A percentile compares a stretch with the other conserved stretches of the same genome.
Conservation (phyloP, 371 early-diverging fungal species). For the Zychaea mexicana region DNA sequence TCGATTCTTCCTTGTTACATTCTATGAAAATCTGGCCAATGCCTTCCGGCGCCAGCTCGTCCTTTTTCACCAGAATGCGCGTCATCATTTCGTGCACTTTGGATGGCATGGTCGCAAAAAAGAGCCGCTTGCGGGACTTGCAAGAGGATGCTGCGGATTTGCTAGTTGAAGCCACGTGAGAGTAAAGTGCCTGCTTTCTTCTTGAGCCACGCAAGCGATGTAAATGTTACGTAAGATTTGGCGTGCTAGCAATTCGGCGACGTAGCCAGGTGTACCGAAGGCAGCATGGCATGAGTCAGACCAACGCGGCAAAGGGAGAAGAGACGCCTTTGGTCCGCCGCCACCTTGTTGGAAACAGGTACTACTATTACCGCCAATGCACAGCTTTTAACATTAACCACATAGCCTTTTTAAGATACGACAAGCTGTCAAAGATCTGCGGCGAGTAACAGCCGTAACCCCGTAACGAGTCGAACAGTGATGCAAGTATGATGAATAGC, state of each 20-base stretch:
- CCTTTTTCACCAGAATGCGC: conserved; percentile 93
- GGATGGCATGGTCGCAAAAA: conserved; percentile 91
- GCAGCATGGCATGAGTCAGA: conserved; percentile 70
- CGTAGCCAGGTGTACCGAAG: conserved; percentile 94
- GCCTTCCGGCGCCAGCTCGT: conserved; percentile 93
- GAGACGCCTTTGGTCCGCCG: too few species aligned
- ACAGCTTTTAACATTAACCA: too few species aligned
- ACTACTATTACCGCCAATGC: conserved; percentile 67
- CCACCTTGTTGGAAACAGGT: conserved; percentile 57
- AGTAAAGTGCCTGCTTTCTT: conserved; percentile 98
- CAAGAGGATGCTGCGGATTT: conserved; percentile 91
- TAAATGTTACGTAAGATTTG: conserved; percentile 71
- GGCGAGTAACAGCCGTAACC: too few species aligned
- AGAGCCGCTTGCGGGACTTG: conserved; percentile 90
- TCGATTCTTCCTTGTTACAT: conserved; percentile 90
- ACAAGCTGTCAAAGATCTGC: too few species aligned
- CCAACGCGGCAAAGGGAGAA: neutral
- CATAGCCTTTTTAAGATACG: too few species aligned
- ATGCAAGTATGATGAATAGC: too few species aligned
- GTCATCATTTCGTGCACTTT: conserved; percentile 90
- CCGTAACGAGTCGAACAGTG: too few species aligned
- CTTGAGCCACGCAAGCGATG: conserved; percentile 91
- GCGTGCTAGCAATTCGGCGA: conserved; percentile 91
- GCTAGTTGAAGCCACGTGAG: conserved; percentile 91
- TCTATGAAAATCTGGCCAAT: conserved; percentile 94